A percentile compares a stretch with the other conserved stretches of the same genome.
Evolutionary conservation across 2,329 filamentous ascomycete genomes (phyloP).

Genomic region (Aspergillus luchuensis): DNA sequence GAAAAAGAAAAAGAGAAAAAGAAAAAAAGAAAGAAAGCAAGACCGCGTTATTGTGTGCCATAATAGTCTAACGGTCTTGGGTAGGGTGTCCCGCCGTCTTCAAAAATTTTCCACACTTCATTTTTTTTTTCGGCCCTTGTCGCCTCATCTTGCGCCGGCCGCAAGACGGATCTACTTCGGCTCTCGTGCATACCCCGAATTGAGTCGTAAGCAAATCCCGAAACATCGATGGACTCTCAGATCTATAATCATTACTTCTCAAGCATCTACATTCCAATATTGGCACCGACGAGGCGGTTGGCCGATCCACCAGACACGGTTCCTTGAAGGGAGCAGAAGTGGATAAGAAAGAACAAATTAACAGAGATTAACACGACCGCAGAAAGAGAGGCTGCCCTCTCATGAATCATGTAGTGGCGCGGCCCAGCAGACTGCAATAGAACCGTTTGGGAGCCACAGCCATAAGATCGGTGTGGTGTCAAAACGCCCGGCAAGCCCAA

Average conservation of each 20-base stretch:
- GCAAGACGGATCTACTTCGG: slow-evolving; percentile 11
- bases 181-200: slow-evolving; percentile 2
- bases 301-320: slow-evolving; percentile 3
- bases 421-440: neutral
- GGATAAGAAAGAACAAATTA: too few species aligned
- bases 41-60: neutral
- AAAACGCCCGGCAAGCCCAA: neutral
- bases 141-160: neutral
- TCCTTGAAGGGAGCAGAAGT: neutral
- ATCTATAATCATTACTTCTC: neutral
- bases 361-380: too few species aligned
- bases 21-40: neutral
- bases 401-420: slow-evolving; percentile 1
- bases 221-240: neutral
- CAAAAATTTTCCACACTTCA: neutral
- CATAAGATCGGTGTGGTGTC: neutral
- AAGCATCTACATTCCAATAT: neutral
- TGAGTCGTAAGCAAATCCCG: slow-evolving; percentile 10
- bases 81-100: neutral
- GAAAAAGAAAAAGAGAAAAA: neutral
- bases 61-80: neutral
- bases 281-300: slow-evolving; percentile 1
- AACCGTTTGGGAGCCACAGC: neutral
- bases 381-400: neutral
- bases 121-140: neutral